Conservation (phyloP, 768 basidiomycete species). For the Gloeostereum incarnatum region DNA sequence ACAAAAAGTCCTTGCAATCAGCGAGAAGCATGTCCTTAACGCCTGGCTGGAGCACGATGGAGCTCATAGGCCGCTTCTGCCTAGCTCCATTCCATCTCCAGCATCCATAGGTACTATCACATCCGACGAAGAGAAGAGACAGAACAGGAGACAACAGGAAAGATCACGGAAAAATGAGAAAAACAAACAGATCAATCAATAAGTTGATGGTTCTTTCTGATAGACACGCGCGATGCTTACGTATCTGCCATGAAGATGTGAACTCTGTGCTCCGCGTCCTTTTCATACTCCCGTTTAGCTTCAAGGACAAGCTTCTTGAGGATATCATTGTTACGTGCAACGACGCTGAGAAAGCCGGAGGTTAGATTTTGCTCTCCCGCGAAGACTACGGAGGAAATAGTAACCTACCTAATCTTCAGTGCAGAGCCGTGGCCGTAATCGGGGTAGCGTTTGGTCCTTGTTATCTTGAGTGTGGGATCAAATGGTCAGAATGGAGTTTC, state of each 20-base stretch:
- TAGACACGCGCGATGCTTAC: too few species aligned
- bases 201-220: too few species aligned
- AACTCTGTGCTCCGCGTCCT: constrained; percentile 84
- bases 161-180: constrained; percentile 4
- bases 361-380: constrained; percentile 7
- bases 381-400: constrained; percentile 11
- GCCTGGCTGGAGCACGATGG: constrained; percentile 84
- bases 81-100: constrained; percentile 89
- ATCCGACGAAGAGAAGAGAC: constrained; percentile 5
- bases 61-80: constrained; percentile 85
- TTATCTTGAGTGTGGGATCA: constrained; percentile 60
- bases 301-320: constrained; percentile 81
- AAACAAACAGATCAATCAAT: constrained; percentile 9
- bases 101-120: constrained; percentile 53
- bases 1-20: constrained; percentile 80
- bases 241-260: constrained; percentile 86
- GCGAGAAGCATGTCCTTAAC: constrained; percentile 87
- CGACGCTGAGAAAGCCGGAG: constrained; percentile 43
- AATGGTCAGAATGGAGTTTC: too few species aligned
- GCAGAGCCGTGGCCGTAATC: constrained; percentile 68
- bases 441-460: constrained; percentile 66
- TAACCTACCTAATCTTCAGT: constrained; percentile 67
- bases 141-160: too few species aligned
- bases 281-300: constrained; percentile 84
- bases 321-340: constrained; percentile 82